phyloP scores from a whole-genome alignment of 2,329 filamentous ascomycete genomes.

The Coniochaeta sp. region DNA sequence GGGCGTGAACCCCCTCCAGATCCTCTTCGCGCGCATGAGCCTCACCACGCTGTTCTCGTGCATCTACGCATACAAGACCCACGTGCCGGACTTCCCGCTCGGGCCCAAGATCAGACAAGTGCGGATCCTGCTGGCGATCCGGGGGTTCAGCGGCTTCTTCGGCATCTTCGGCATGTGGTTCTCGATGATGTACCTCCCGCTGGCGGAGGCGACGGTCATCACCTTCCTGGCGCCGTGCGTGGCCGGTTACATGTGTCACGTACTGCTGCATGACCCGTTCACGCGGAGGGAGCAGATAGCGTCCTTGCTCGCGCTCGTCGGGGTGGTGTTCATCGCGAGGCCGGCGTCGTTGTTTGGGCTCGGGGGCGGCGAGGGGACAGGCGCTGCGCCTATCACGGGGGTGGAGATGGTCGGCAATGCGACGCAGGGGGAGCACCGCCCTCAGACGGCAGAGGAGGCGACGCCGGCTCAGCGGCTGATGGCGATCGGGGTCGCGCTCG shows the following conservation, averaged over 20 bases:
- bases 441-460: slow-evolving; percentile 22
- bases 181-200: slow-evolving; percentile 64
- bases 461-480: slow-evolving; percentile 59
- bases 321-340: slow-evolving; percentile 76
- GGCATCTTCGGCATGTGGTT: slow-evolving; percentile 72
- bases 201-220: slow-evolving; percentile 83
- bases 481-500: slow-evolving; percentile 63
- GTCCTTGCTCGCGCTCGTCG: slow-evolving; percentile 64
- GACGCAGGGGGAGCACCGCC: neutral
- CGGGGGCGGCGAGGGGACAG: neutral
- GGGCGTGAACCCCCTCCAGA: slow-evolving; percentile 74
- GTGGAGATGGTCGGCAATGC: neutral
- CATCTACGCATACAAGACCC: slow-evolving; percentile 65
- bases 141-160: slow-evolving; percentile 65
- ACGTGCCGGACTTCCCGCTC: slow-evolving; percentile 62
- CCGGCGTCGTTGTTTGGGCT: slow-evolving; percentile 39
- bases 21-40: slow-evolving; percentile 72
- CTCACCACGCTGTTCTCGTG: slow-evolving; percentile 62
- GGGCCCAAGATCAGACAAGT: slow-evolving; percentile 52
- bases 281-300: slow-evolving; percentile 70
- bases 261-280: slow-evolving; percentile 69
- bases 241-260: slow-evolving; percentile 71
- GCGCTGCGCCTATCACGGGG: neutral
- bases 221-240: slow-evolving; percentile 78
- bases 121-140: slow-evolving; percentile 56